Evolutionary conservation across 352 stramenopile genomes (phyloP).

Genomic region (Phytopythium litorale): DNA sequence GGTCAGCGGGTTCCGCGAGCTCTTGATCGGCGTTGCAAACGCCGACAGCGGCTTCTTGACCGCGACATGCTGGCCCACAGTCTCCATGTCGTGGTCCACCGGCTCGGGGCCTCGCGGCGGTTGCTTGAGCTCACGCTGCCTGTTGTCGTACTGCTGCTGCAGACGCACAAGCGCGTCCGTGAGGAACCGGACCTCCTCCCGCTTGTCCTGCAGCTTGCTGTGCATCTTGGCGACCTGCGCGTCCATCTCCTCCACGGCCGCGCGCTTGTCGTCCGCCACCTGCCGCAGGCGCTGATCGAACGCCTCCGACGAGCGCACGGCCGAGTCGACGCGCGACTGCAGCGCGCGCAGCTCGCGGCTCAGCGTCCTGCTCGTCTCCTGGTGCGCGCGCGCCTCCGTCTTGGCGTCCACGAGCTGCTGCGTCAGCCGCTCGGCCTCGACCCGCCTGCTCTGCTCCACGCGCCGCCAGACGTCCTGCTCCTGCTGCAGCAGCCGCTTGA

Average conservation of each 20-base stretch:
- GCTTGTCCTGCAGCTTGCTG: conserved; percentile 48
- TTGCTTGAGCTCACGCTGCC: conserved; percentile 6
- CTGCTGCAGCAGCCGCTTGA: conserved; percentile 40
- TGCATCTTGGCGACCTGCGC: conserved; percentile 31
- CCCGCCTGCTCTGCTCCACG: conserved; percentile 15
- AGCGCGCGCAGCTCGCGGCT: conserved; percentile 36
- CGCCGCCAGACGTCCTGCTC: conserved; percentile 45
- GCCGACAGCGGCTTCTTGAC: not conserved
- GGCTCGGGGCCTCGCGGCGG: conserved; percentile 7
- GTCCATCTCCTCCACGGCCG: conserved; percentile 29
- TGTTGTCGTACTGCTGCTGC: conserved; percentile 16
- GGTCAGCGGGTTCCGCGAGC: not conserved
- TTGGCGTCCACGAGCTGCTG: conserved; percentile 28
- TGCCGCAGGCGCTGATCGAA: conserved; percentile 50
- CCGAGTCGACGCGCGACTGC: conserved; percentile 45
- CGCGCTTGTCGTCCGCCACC: conserved; percentile 40
- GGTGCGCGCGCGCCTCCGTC: conserved; percentile 20
- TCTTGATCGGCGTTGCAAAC: conserved; percentile 2
- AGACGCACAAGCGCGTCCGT: conserved; percentile 42
- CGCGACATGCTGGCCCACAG: not conserved
- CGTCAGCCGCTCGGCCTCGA: conserved; percentile 29
- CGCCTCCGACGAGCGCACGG: conserved; percentile 35
- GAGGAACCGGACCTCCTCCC: conserved; percentile 54
- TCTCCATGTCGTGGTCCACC: not conserved
- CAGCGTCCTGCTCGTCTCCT: conserved; percentile 32